Conservation (phyloP, 2,329 filamentous ascomycete species). For the Phialemonium atrogriseum region DNA sequence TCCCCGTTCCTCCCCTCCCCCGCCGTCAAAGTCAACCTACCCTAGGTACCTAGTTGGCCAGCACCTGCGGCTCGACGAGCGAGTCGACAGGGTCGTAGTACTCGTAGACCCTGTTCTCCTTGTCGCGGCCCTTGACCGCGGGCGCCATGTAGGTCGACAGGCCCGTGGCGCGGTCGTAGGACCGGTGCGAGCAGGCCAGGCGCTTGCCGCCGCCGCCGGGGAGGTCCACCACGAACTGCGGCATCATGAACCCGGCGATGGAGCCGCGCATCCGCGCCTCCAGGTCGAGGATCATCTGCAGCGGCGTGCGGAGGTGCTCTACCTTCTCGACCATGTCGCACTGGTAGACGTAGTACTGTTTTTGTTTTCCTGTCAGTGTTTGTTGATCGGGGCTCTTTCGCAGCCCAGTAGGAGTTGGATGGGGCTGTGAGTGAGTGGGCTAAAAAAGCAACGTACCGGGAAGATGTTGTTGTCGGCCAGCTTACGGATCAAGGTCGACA, state of each 20-base stretch:
- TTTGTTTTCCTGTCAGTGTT: constrained; percentile 5
- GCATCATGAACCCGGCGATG: constrained; percentile 55
- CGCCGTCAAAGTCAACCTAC: too few relatives aligned
- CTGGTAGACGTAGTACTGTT: constrained; percentile 58
- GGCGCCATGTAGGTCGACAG: constrained; percentile 48
- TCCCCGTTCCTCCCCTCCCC: too few relatives aligned
- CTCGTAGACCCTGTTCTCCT: constrained; percentile 39
- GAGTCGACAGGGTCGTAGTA: constrained; percentile 46
- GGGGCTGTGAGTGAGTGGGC: background rate
- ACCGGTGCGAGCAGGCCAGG: constrained; percentile 41
- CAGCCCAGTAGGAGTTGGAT: background rate
- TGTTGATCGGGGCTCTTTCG: background rate
- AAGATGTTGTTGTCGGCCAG: constrained; percentile 48
- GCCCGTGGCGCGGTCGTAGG: constrained; percentile 45
- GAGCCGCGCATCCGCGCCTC: constrained; percentile 50
- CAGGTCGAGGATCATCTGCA: constrained; percentile 48
- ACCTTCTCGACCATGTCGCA: constrained; percentile 53
- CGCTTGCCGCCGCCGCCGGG: constrained; percentile 57
- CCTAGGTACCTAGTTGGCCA: too few relatives aligned
- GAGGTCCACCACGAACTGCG: constrained; percentile 55
- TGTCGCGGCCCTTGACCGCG: constrained; percentile 36
- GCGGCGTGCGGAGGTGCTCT: constrained; percentile 55
- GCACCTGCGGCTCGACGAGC: too few relatives aligned
- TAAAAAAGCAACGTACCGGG: constrained; percentile 32
- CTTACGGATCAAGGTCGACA: constrained; percentile 42